Conservation (phyloP, 2,329 filamentous ascomycete species). For the Trichoderma sp. region DNA sequence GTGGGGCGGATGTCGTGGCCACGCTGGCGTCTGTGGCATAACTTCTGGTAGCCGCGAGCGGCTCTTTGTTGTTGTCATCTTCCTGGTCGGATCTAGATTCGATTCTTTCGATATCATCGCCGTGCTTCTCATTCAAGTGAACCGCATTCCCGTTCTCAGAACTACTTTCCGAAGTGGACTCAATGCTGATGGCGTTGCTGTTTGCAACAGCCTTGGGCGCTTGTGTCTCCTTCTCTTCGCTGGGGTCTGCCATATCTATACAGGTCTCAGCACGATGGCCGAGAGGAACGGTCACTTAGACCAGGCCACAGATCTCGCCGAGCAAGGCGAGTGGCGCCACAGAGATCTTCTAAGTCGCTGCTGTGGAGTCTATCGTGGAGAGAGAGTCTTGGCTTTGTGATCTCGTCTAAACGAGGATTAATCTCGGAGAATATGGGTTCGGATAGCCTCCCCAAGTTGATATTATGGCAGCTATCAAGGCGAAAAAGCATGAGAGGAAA, state of each 20-base stretch:
- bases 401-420: slow-evolving; percentile 1
- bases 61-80: slow-evolving; percentile 14
- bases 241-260: slow-evolving; percentile 25
- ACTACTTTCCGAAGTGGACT: slow-evolving; percentile 4
- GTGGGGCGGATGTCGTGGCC: slow-evolving; percentile 45
- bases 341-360: slow-evolving; percentile 16
- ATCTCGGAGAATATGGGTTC: background rate
- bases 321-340: slow-evolving; percentile 19
- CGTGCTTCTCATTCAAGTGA: slow-evolving; percentile 12
- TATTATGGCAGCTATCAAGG: background rate
- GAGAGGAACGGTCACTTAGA: slow-evolving; percentile 5
- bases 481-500: background rate
- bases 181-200: slow-evolving; percentile 12
- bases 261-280: slow-evolving; percentile 7
- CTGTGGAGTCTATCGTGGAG: slow-evolving; percentile 22
- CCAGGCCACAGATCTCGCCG: slow-evolving; percentile 1
- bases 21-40: slow-evolving; percentile 59
- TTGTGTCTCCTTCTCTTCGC: slow-evolving; percentile 24
- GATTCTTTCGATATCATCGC: slow-evolving; percentile 19
- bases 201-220: slow-evolving; percentile 1
- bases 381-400: slow-evolving; percentile 13
- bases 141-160: background rate
- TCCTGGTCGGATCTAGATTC: slow-evolving; percentile 20
- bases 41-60: slow-evolving; percentile 47
- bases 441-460: background rate